A percentile compares a stretch with the other conserved stretches of the same genome.
Evolutionary conservation across 2,329 filamentous ascomycete genomes (phyloP).

Genomic region (Dactylellina leptospora): DNA sequence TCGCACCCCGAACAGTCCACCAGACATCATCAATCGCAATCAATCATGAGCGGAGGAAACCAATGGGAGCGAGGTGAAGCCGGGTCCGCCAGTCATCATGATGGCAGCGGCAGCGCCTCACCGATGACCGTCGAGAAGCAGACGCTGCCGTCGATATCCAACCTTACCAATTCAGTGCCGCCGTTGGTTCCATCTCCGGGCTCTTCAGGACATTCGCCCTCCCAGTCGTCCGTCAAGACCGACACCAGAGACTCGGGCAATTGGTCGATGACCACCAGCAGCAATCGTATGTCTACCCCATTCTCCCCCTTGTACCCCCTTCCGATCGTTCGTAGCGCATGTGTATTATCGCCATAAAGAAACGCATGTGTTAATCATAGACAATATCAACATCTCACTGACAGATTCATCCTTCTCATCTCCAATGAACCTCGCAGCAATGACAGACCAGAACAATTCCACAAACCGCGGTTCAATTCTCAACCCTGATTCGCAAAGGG

Average conservation of each 20-base stretch:
- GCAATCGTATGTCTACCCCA: slow-evolving; percentile 55
- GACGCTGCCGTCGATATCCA: slow-evolving; percentile 50
- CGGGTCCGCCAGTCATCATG: background rate
- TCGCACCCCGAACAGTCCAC: too few species aligned
- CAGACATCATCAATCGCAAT: slow-evolving; percentile 1
- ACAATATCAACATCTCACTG: slow-evolving; percentile 29
- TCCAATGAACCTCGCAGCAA: slow-evolving; percentile 56
- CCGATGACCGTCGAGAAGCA: slow-evolving; percentile 47
- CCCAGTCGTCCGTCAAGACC: slow-evolving; percentile 49
- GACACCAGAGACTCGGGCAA: slow-evolving; percentile 57
- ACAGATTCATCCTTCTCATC: slow-evolving; percentile 55
- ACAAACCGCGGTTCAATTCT: slow-evolving; percentile 39
- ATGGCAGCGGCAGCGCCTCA: slow-evolving; percentile 19
- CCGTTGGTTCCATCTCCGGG: slow-evolving; percentile 40
- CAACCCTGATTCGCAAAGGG: slow-evolving; percentile 49
- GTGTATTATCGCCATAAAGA: background rate
- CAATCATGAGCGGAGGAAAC: slow-evolving; percentile 20
- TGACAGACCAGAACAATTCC: slow-evolving; percentile 52
- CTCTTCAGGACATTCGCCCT: slow-evolving; percentile 50
- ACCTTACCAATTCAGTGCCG: slow-evolving; percentile 46
- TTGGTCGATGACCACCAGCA: slow-evolving; percentile 57
- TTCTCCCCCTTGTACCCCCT: slow-evolving; percentile 4
- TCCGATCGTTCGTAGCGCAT: too few species aligned
- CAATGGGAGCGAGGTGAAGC: slow-evolving; percentile 46
- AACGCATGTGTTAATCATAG: slow-evolving; percentile 20